Evolutionary conservation across 345 rosid genomes (phyloP).

Genomic region (sweet orange (Citrus sinensis)): DNA sequence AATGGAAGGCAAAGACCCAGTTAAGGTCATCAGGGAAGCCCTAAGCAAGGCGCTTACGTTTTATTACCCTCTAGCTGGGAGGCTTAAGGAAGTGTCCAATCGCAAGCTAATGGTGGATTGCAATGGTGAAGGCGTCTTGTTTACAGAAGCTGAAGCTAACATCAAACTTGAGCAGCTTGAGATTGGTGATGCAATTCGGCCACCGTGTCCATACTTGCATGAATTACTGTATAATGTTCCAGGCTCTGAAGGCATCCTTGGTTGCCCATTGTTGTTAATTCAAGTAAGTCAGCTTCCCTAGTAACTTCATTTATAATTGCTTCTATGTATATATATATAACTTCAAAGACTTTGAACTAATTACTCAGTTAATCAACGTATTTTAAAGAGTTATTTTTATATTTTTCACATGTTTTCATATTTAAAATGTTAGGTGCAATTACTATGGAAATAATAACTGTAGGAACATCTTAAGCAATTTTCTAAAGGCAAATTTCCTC

Average conservation of each 20-base stretch:
- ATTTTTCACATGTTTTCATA: too few species aligned
- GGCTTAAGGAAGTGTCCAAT: neutral
- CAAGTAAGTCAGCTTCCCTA: neutral
- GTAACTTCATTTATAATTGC: neutral
- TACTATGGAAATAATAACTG: too few species aligned
- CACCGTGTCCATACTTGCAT: neutral
- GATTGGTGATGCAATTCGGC: neutral
- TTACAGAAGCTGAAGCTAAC: neutral
- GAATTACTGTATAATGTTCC: neutral
- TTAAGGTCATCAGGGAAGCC: conserved; percentile 4
- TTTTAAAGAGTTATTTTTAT: too few species aligned
- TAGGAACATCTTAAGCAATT: too few species aligned
- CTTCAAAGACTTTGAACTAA: neutral
- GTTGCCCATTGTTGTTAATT: neutral
- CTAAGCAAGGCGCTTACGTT: neutral
- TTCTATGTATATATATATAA: too few species aligned
- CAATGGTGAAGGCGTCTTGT: conserved; percentile 5
- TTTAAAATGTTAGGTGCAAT: too few species aligned
- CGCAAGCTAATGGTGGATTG: conserved; percentile 7
- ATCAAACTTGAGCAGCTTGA: neutral
- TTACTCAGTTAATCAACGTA: neutral
- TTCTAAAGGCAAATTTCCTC: too few species aligned
- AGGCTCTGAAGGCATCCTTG: neutral
- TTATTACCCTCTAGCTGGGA: conserved; percentile 7
- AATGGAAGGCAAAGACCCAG: neutral